Evolutionary conservation across 1,284 basidiomycete species (phyloP).

Genomic region (Moesziomyces sp.): DNA sequence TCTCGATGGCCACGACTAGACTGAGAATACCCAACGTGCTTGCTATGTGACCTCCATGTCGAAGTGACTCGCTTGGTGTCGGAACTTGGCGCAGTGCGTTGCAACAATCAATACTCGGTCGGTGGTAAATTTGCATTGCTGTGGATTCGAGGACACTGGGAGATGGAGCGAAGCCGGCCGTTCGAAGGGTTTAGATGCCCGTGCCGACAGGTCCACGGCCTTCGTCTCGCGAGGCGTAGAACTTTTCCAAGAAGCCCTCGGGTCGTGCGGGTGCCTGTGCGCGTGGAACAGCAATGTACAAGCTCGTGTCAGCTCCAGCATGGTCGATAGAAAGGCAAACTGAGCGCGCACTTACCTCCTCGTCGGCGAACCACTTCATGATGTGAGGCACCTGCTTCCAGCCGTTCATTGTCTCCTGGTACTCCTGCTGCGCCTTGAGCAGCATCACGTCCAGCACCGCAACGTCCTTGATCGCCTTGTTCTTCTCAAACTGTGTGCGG

Average conservation of each 20-base stretch:
- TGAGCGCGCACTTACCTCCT: conserved; percentile 67
- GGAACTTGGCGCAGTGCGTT: not conserved
- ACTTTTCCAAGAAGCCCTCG: conserved; percentile 83
- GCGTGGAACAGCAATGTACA: not conserved
- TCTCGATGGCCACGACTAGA: too few species aligned
- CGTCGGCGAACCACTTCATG: conserved; percentile 69
- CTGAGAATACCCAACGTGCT: too few species aligned
- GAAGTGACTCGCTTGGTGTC: too few species aligned
- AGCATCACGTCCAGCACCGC: conserved; percentile 88
- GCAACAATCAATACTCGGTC: not conserved
- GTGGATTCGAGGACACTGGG: conserved; percentile 5
- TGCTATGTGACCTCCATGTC: too few species aligned
- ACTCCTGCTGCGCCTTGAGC: conserved; percentile 86
- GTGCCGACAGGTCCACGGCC: conserved; percentile 56
- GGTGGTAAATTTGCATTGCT: conserved; percentile 19
- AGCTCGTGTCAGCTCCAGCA: conserved; percentile 9
- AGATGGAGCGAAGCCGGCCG: not conserved
- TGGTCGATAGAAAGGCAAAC: not conserved
- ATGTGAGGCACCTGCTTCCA: conserved; percentile 80
- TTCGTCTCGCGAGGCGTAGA: conserved; percentile 73
- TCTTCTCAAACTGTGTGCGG: conserved; percentile 86
- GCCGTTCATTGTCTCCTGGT: conserved; percentile 89
- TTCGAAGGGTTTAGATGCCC: conserved; percentile 31
- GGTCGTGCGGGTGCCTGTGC: conserved; percentile 65
- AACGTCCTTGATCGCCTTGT: conserved; percentile 83